These are phyloP conservation scores for Penicillium lagena DNA, from an alignment of 495 filamentous ascomycete genomes.

Conservation along the genomic window DNA sequence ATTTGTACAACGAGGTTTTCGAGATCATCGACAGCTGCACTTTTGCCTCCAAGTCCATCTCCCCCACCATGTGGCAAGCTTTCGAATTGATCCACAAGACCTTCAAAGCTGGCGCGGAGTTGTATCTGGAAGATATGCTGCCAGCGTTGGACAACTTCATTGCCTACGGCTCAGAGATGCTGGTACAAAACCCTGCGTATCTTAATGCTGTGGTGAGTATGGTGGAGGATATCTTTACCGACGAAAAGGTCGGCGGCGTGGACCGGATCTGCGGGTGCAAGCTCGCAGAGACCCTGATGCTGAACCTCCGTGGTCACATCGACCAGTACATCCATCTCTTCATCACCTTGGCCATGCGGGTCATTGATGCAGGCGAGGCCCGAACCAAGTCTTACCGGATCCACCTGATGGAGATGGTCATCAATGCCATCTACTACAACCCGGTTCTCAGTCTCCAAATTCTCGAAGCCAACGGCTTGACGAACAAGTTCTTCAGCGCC, in stretches of 20 bases:
- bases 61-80: slow-evolving; percentile 94
- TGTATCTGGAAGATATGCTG: slow-evolving; percentile 97
- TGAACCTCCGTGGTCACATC: slow-evolving; percentile 85
- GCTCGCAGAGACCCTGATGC: slow-evolving; percentile 92
- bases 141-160: slow-evolving; percentile 97
- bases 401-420: slow-evolving; percentile 97
- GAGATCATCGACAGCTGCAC: slow-evolving; percentile 99
- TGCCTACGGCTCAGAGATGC: slow-evolving; percentile 73
- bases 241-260: slow-evolving; percentile 87
- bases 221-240: slow-evolving; percentile 65
- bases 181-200: slow-evolving; percentile 79
- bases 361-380: slow-evolving; percentile 63
- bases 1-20: slow-evolving; percentile 96
- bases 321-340: slow-evolving; percentile 84
- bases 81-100: slow-evolving; percentile 95
- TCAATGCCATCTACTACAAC: slow-evolving; percentile 98
- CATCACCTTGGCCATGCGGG: slow-evolving; percentile 79
- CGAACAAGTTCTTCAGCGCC: slow-evolving; percentile 97
- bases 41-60: slow-evolving; percentile 94
- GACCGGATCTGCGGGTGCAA: slow-evolving; percentile 99
- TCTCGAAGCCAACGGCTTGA: slow-evolving; percentile 86
- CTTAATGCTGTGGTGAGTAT: slow-evolving; percentile 83
- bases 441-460: slow-evolving; percentile 74
- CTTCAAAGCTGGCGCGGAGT: slow-evolving; percentile 93
- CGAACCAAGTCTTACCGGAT: slow-evolving; percentile 84